Evolutionary conservation across 805 yeast genomes (phyloP).

Genomic region (Metschnikowia orientalis): DNA sequence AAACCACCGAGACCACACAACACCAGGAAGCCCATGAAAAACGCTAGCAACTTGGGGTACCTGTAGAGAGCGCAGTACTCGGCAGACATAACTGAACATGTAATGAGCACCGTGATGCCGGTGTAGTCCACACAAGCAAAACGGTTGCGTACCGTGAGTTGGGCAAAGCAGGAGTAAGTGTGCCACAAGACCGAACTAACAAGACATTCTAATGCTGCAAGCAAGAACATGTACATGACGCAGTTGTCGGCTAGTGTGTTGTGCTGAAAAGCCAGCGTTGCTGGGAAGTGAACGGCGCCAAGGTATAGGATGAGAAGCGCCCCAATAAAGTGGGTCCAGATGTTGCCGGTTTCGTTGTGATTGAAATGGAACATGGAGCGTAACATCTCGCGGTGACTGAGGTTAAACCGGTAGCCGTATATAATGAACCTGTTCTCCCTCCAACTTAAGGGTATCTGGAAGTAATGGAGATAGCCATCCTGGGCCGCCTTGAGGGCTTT

Average conservation of each 20-base stretch:
- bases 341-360: constrained; percentile 89
- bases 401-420: constrained; percentile 79
- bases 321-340: constrained; percentile 89
- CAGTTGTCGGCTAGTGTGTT: constrained; percentile 43
- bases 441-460: constrained; percentile 90
- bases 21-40: constrained; percentile 58
- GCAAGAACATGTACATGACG: constrained; percentile 59
- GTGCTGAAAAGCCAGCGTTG: constrained; percentile 43
- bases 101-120: constrained; percentile 85
- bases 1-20: constrained; percentile 70
- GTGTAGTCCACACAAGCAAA: constrained; percentile 95
- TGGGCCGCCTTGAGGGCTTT: constrained; percentile 31
- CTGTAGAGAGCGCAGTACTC: constrained; percentile 76
- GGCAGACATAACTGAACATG: constrained; percentile 82
- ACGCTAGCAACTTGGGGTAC: constrained; percentile 44
- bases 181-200: constrained; percentile 85
- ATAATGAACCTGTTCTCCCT: constrained; percentile 84
- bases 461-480: constrained; percentile 52
- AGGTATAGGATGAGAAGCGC: constrained; percentile 54
- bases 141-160: constrained; percentile 54
- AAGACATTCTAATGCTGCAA: constrained; percentile 74
- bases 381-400: constrained; percentile 55
- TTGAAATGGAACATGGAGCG: constrained; percentile 51
- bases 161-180: constrained; percentile 77
- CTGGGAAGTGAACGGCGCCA: constrained; percentile 59